Evolutionary conservation across 768 basidiomycete species (phyloP).

Genomic region (Porpolomopsis calyptriformis): DNA sequence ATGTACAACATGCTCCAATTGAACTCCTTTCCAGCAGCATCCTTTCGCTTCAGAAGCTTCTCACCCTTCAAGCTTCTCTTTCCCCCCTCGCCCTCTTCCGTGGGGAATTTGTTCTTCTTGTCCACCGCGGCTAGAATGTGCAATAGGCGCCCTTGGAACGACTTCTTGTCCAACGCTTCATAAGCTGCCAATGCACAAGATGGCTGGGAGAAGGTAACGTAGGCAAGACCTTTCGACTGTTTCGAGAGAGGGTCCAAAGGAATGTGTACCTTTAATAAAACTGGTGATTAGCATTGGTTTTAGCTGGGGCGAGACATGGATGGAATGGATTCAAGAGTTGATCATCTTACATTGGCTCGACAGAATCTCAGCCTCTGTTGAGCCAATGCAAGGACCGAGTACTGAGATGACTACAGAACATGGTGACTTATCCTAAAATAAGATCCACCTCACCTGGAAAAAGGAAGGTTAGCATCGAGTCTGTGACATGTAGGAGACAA

Average conservation of each 20-base stretch:
- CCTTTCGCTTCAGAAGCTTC: constrained; percentile 52
- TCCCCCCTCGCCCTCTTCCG: constrained; percentile 32
- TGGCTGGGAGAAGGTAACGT: constrained; percentile 35
- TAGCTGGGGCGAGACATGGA: no score
- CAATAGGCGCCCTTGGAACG: constrained; percentile 85
- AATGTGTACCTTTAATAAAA: constrained; percentile 33
- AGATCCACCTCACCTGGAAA: constrained; percentile 25
- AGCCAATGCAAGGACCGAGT: no score
- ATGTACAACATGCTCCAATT: constrained; percentile 94
- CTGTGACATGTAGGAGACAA: no score
- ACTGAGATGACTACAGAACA: constrained; percentile 5
- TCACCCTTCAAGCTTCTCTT: constrained; percentile 51
- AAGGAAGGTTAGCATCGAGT: no score
- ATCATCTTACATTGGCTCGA: no score
- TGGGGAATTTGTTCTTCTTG: constrained; percentile 36
- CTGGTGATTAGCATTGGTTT: constrained; percentile 11
- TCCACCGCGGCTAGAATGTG: constrained; percentile 85
- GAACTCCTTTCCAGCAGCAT: constrained; percentile 64
- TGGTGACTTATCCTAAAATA: constrained; percentile 21
- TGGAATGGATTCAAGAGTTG: no score
- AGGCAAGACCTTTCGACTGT: constrained; percentile 41
- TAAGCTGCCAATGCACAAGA: constrained; percentile 54
- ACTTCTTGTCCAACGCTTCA: constrained; percentile 64
- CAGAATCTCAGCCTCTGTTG: no score
- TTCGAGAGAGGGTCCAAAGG: constrained; percentile 36